A percentile compares a stretch with the other conserved stretches of the same genome.
phyloP scores from a whole-genome alignment of 1,284 basidiomycete genomes.

The Apiotrichum gracile region DNA sequence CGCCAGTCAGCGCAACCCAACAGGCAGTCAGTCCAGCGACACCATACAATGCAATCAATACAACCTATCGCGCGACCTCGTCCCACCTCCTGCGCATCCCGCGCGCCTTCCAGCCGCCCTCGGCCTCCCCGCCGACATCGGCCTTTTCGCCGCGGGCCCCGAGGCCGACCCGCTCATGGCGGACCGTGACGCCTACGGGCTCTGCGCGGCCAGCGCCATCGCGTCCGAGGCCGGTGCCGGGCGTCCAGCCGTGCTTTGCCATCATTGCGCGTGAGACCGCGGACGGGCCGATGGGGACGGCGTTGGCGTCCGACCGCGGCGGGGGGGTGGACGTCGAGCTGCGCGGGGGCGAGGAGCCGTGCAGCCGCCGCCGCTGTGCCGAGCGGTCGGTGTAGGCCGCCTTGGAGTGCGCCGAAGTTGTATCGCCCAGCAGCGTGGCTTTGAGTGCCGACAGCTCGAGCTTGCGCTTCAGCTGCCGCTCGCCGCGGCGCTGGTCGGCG shows the following conservation, averaged over 20 bases:
- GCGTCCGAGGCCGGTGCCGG: conserved; percentile 34
- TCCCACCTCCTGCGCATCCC: conserved; percentile 33
- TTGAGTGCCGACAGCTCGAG: conserved; percentile 30
- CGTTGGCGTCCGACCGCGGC: conserved; percentile 10
- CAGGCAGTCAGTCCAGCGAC: too few relatives aligned
- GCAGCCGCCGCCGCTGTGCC: conserved; percentile 32
- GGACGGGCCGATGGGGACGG: conserved; percentile 4
- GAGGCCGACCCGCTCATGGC: conserved; percentile 29
- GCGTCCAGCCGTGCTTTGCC: conserved; percentile 37
- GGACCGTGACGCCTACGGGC: conserved; percentile 24
- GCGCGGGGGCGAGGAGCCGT: conserved; percentile 21
- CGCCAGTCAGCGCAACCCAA: too few relatives aligned
- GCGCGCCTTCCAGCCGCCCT: conserved; percentile 29
- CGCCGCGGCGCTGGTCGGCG: conserved; percentile 3
- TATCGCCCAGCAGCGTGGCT: conserved; percentile 27
- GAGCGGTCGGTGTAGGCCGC: conserved; percentile 32
- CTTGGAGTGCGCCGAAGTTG: background rate
- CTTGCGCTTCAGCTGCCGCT: conserved; percentile 15
- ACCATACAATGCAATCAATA: too few relatives aligned
- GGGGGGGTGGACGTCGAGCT: background rate
- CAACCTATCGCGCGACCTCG: conserved; percentile 9
- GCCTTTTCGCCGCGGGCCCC: conserved; percentile 21
- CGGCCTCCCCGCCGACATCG: conserved; percentile 6
- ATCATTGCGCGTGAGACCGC: conserved; percentile 24
- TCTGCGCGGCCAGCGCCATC: conserved; percentile 26